A percentile compares a stretch with the other conserved stretches of the same genome.
phyloP scores from a whole-genome alignment of 2,329 filamentous ascomycete genomes.

The Botrytis fabae region DNA sequence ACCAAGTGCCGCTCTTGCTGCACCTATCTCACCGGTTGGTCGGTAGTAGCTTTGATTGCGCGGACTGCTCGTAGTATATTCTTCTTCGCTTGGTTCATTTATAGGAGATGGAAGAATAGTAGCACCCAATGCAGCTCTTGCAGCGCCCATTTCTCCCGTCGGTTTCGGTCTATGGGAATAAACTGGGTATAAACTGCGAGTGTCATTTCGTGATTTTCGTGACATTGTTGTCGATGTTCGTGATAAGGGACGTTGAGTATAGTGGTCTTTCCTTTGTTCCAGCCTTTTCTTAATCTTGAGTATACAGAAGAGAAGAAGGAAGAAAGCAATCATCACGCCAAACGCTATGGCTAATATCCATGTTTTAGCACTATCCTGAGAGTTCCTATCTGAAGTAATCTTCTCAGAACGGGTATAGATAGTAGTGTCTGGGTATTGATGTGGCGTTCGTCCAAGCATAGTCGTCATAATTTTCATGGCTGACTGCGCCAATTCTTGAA shows the following conservation, averaged over 20 bases:
- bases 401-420: not conserved
- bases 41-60: not conserved
- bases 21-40: not conserved
- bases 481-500: not conserved
- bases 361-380: not conserved
- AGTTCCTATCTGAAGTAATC: not conserved
- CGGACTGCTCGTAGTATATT: not conserved
- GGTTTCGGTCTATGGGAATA: not conserved
- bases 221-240: not conserved
- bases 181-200: not conserved
- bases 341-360: not conserved
- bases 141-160: slow-evolving; percentile 6
- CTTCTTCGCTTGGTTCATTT: not conserved
- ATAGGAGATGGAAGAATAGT: not conserved
- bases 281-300: not conserved
- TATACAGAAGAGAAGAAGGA: not conserved
- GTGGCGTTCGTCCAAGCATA: not conserved
- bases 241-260: not conserved
- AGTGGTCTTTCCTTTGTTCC: not conserved
- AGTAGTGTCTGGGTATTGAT: not conserved
- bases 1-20: not conserved
- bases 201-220: not conserved
- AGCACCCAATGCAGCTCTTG: slow-evolving; percentile 6
- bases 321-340: not conserved
- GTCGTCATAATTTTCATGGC: not conserved